Conservation (phyloP, 2,329 filamentous ascomycete genomes). For the Aspergillus cejpii region DNA sequence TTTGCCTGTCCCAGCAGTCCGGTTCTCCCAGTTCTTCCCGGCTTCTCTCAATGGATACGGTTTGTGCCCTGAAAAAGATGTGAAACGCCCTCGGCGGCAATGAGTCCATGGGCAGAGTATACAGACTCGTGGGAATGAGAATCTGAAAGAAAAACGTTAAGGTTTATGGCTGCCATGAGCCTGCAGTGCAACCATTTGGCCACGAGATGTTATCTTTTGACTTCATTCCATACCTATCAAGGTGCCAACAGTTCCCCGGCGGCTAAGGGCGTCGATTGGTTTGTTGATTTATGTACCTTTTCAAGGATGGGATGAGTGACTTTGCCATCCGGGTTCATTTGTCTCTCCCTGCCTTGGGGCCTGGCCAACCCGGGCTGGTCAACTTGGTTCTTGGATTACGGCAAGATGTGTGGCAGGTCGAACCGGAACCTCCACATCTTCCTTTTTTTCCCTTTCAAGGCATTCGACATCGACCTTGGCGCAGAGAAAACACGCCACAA, state of each 20-base stretch:
- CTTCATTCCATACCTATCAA: slow-evolving; percentile 1
- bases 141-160: neutral
- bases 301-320: slow-evolving; percentile 1
- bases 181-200: slow-evolving; percentile 4
- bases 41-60: neutral
- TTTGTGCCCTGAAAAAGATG: neutral
- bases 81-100: neutral
- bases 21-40: slow-evolving; percentile 11
- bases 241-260: slow-evolving; percentile 7
- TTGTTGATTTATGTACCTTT: neutral
- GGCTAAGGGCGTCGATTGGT: slow-evolving; percentile 6
- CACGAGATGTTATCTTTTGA: slow-evolving; percentile 2
- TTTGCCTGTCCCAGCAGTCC: slow-evolving; percentile 11
- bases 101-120: neutral
- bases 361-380: neutral
- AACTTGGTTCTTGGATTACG: neutral
- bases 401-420: slow-evolving; percentile 4
- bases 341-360: neutral
- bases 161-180: slow-evolving; percentile 1
- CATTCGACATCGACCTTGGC: slow-evolving; percentile 10
- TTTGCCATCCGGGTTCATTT: neutral
- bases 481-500: slow-evolving; percentile 7
- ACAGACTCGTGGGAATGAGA: neutral
- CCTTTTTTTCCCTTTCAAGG: slow-evolving; percentile 9
- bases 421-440: slow-evolving; percentile 5